phyloP scores from a whole-genome alignment of 495 filamentous ascomycete genomes.

The Alectoria sarmentosa region DNA sequence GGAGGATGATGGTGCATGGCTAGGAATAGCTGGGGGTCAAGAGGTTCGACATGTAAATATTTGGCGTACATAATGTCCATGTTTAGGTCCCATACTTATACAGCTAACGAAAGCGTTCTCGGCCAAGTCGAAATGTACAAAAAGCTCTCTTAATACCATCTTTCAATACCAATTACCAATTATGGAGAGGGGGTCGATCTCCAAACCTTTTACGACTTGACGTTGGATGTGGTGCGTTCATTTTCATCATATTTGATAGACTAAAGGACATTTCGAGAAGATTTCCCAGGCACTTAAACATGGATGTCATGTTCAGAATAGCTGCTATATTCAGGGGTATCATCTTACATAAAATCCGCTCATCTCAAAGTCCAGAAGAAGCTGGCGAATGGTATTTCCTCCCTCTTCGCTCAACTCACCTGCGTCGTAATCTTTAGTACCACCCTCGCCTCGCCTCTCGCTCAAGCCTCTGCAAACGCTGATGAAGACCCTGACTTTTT shows the following conservation, averaged over 20 bases:
- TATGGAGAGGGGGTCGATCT: not conserved
- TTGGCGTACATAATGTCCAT: not conserved
- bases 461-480: constrained; percentile 25
- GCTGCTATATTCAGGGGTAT: constrained; percentile 6
- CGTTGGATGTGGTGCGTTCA: no score
- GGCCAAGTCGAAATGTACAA: not conserved
- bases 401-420: constrained; percentile 13
- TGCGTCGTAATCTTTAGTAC: constrained; percentile 1
- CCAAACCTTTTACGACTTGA: not conserved
- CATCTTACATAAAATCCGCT: constrained; percentile 23
- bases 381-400: constrained; percentile 21
- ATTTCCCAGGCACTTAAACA: not conserved
- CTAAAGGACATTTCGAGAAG: no score
- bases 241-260: no score
- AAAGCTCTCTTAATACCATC: not conserved
- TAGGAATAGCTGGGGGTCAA: not conserved
- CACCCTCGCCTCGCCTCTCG: constrained; percentile 17
- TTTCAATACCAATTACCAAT: no score
- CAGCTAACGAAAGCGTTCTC: not conserved
- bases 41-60: not conserved
- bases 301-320: not conserved
- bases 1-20: not conserved
- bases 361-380: constrained; percentile 25
- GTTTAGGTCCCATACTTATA: not conserved
- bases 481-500: constrained; percentile 23